Evolutionary conservation across 176 grass and related monocot species (phyloP), one percentile per base, ranked within the genome.

Genomic region (Avena eriantha): DNA sequence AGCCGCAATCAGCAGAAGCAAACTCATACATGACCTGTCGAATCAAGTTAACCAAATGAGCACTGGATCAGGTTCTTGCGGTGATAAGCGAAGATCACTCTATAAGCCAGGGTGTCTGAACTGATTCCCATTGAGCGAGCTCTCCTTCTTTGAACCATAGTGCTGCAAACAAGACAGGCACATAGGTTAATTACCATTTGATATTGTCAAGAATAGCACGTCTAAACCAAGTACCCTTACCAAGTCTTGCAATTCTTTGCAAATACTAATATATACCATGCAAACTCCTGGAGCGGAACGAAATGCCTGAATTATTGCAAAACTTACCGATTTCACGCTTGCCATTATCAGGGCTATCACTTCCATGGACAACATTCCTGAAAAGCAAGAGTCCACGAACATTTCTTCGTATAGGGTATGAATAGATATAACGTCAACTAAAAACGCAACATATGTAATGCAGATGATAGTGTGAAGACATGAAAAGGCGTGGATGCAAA

Each of bases 321-420:
- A 79, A 79, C 84, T 86, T 90, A 98, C 94, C 79, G 14, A 96
- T 88, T 89, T 98, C 93, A 55, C 96, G 93, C 26, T 88, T 92
- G 75, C 93, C 94, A 12, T 96, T 98, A 73, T 96, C 97, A 90
- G 90, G 90, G 70, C 97, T 96, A 80, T 98, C 94, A 85, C 97
- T 98, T 94, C 94, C 97, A 17, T 98, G 97, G 31, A 98, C 86
- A 92, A 96, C 87, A 85, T 98, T 98, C 91, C 97, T 98, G 90
- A 63, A 90, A 88, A 69, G 5, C 16, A 88, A 31, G 3, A 50
- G 69, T 86, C 16, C 53, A 76, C 84, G 2, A 91, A 29, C 50
- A 31, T 83, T 67, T 75, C n/a, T 87, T 55, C 9, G 47, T 43
- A 45, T 1, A 63, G 9, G 29, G 22, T 23, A 23, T 13, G 78